Percentiles rank a stretch among this genome's conserved stretches.
These are phyloP conservation scores for Coemansia sp. DNA, from an alignment of 192 early-diverging fungal genomes.

Conservation along the genomic window DNA sequence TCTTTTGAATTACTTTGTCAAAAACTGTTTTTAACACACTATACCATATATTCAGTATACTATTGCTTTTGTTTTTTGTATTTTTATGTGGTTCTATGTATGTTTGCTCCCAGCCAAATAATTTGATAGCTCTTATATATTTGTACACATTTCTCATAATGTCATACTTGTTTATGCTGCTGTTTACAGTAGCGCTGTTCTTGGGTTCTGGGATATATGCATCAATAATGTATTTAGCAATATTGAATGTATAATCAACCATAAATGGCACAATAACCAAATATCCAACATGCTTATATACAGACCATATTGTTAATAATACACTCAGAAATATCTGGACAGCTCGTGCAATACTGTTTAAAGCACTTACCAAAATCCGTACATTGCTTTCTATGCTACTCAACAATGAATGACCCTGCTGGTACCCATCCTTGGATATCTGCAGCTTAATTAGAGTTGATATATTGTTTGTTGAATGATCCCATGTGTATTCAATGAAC, in stretches of 20 bases:
- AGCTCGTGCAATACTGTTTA: too few species aligned
- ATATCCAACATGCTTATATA: neutral
- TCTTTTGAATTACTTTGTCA: neutral
- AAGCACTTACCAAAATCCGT: too few species aligned
- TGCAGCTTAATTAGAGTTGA: too few species aligned
- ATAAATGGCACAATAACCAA: neutral
- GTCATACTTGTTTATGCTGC: neutral
- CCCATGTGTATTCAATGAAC: too few species aligned
- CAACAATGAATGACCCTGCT: too few species aligned
- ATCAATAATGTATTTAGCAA: neutral
- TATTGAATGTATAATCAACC: neutral
- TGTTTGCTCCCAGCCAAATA: constrained; percentile 40
- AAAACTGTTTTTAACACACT: neutral
- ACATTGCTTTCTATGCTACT: too few species aligned
- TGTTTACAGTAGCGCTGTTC: neutral
- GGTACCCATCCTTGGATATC: too few species aligned
- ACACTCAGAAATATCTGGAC: neutral
- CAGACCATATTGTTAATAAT: neutral
- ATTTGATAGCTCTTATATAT: constrained; percentile 19
- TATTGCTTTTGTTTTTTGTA: neutral
- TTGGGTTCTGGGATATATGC: neutral
- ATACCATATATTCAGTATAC: too few species aligned
- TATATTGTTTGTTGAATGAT: too few species aligned
- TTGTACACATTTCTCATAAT: neutral
- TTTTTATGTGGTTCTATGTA: constrained; percentile 2